These are phyloP conservation scores for Circinella umbellata DNA, from an alignment of 371 early-diverging fungal species.

Conservation along the genomic window DNA sequence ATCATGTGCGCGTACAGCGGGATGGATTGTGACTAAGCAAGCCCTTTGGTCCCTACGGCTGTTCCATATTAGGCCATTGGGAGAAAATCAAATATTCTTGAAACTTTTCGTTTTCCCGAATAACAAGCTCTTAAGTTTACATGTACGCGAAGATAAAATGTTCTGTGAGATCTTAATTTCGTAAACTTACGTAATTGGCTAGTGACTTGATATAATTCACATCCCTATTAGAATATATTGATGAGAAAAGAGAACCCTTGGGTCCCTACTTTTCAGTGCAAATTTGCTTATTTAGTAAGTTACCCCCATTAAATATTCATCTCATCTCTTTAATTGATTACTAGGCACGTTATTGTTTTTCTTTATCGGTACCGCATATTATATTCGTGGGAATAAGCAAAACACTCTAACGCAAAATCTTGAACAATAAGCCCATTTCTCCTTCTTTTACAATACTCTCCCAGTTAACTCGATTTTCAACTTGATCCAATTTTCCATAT, in stretches of 20 bases:
- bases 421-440: not conserved
- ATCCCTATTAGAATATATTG: not conserved
- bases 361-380: not conserved
- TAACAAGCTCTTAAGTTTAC: not conserved
- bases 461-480: not conserved
- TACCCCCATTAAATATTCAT: not conserved
- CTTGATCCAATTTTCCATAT: not conserved
- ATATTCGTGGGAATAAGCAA: constrained; percentile 3
- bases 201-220: not conserved
- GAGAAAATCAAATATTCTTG: not conserved
- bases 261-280: constrained; percentile 11
- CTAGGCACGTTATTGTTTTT: not conserved
- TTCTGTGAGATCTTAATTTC: too few relatives aligned
- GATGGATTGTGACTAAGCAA: constrained; percentile 14
- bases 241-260: constrained; percentile 8
- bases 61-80: constrained; percentile 5
- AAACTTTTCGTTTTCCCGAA: not conserved
- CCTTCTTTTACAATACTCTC: constrained; percentile 1
- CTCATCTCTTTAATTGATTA: not conserved
- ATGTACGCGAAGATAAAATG: not conserved
- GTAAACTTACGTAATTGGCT: constrained; percentile 2
- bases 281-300: constrained; percentile 2
- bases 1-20: constrained; percentile 13
- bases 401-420: not conserved
- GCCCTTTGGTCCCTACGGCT: constrained; percentile 19